These are phyloP conservation scores for Desmodesmus armatus DNA, from an alignment of 139 green algal species.

Conservation along the genomic window DNA sequence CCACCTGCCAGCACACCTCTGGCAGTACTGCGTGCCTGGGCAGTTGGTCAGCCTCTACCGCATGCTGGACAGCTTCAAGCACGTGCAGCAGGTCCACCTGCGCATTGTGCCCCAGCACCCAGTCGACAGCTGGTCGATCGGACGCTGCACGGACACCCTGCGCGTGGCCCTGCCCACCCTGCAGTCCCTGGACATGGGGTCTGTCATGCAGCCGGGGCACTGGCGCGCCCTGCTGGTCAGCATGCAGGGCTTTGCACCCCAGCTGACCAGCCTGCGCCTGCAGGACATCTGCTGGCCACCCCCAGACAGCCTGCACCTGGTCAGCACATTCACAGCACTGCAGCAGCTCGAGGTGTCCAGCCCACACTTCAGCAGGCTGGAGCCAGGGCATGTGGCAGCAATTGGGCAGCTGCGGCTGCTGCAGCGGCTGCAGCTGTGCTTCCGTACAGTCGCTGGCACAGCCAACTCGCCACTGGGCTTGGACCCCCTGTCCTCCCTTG, in stretches of 20 bases:
- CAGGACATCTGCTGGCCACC: conserved; percentile 34
- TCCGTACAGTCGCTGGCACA: conserved; percentile 38
- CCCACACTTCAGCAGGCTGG: conserved; percentile 29
- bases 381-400: neutral
- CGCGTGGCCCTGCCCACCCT: conserved; percentile 5
- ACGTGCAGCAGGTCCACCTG: neutral
- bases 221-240: conserved; percentile 8
- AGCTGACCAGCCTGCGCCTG: conserved; percentile 1
- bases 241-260: conserved; percentile 18
- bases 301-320: neutral
- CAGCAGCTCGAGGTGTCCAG: conserved; percentile 11
- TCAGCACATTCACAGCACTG: neutral
- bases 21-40: conserved; percentile 14
- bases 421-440: conserved; percentile 16
- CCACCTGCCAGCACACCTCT: conserved; percentile 14
- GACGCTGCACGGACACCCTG: conserved; percentile 4
- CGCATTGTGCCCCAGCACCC: neutral
- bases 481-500: conserved; percentile 13
- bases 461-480: neutral
- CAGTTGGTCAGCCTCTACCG: conserved; percentile 28
- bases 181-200: neutral
- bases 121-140: neutral
- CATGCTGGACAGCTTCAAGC: conserved; percentile 10
- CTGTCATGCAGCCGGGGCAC: conserved; percentile 13
- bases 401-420: conserved; percentile 12